Base-by-base conservation (phyloP, 108 stramenopile genomes). In the Pseudonitzschia pungens region DNA sequence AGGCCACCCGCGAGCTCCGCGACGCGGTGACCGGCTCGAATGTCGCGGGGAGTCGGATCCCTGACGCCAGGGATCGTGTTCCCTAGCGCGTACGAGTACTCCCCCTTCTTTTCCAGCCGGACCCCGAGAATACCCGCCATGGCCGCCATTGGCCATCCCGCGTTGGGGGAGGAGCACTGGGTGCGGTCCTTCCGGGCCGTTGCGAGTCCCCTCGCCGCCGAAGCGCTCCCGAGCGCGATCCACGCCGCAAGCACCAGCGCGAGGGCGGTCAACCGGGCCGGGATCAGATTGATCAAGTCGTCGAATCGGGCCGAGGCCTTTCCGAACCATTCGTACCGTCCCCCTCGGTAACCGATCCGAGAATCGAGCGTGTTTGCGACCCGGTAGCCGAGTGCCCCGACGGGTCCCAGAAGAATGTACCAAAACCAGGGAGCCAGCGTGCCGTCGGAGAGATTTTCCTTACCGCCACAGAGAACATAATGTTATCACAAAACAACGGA, bases 71-170 rank as follows among this genome's bases (percentile, higher is more conserved):
- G 32, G 0, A 62, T 33, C 14, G 27, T n/a, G 4, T 40, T 62
- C 20, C 60, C 60, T 9, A 84, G 65, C 14, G 77, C 75, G 41
- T 84, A 84, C 14, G 77, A 71, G 41, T 84, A 84, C 42, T 59
- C 58, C 11, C 76, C 76, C 53, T 66, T 55, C 43, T 84, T 84
- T 40, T 76, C 65, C 66, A 84, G 51, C 45, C 40, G 60, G 0
- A 82, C 84, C 18, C 74, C 75, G 18, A 84, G 50, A 28, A 82
- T 45, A 24, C 84, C 84, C 26, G 81, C 78, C 75, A 84, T 72
- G 51, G 70, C 65, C 21, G 70, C 81, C 84, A 84, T 84, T 11
- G 84, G 84, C 81, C 81, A 84, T 5, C 84, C 84, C 27, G 84
- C 84, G 42, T 84, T 82, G 14, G 84, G 84, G 33, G 81, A 82